phyloP scores from a whole-genome alignment of 2,329 filamentous ascomycete genomes.

The Colletotrichum sp. region DNA sequence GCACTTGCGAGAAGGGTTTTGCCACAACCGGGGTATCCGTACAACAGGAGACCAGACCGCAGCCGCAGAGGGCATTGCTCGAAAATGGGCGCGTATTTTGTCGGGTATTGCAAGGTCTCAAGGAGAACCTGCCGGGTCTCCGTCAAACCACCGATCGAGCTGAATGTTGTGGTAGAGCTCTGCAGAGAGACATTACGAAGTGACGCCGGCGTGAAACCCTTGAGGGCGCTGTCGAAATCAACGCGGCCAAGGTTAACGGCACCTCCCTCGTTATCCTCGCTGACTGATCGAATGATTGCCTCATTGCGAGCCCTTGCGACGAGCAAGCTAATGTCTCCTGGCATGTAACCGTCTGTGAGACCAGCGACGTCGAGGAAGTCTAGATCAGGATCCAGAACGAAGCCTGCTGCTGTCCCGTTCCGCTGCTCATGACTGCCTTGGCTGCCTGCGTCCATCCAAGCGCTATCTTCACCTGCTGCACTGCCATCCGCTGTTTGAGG shows the following conservation, averaged over 20 bases:
- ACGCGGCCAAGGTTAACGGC: conserved; percentile 69
- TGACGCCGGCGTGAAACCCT: conserved; percentile 94
- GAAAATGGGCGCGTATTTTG: conserved; percentile 97
- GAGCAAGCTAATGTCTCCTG: conserved; percentile 86
- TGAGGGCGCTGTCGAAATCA: conserved; percentile 85
- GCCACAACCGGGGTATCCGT: conserved; percentile 94
- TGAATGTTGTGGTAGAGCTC: conserved; percentile 90
- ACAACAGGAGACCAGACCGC: conserved; percentile 89
- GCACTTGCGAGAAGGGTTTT: conserved; percentile 96
- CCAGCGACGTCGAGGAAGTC: conserved; percentile 94
- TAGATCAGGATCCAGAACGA: conserved; percentile 76
- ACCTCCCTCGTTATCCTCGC: conserved; percentile 47
- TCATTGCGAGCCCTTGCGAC: conserved; percentile 90
- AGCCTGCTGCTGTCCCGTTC: conserved; percentile 58
- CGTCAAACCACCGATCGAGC: conserved; percentile 86
- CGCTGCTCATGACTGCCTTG: conserved; percentile 50
- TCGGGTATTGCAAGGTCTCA: conserved; percentile 95
- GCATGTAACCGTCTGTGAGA: conserved; percentile 97
- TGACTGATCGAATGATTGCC: conserved; percentile 84
- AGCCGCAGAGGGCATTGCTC: conserved; percentile 94
- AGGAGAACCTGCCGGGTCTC: conserved; percentile 90
- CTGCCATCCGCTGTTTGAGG: conserved; percentile 63
- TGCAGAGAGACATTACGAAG: conserved; percentile 94
- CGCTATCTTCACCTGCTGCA: conserved; percentile 56
- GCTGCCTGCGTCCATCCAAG: conserved; percentile 80